Evolutionary conservation across 805 yeast species (phyloP).

Genomic region (Metschnikowia picachoensis): DNA sequence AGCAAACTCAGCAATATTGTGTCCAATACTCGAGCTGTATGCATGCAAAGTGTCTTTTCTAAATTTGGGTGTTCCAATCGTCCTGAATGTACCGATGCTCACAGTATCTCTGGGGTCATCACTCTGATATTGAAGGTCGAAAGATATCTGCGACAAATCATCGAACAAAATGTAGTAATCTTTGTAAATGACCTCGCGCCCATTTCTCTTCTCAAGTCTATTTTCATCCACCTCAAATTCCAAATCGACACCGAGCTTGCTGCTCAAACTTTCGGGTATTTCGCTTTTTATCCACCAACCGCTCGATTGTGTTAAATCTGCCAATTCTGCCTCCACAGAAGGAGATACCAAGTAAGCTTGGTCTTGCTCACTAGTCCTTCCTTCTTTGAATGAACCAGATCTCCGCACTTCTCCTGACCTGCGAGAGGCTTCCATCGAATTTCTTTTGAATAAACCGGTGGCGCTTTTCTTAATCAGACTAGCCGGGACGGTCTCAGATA

Average conservation of each 20-base stretch:
- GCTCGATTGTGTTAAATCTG: conserved; percentile 23
- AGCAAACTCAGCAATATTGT: conserved; percentile 37
- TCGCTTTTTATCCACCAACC: conserved; percentile 68
- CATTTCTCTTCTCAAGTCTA: conserved; percentile 53
- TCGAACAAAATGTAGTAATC: conserved; percentile 71
- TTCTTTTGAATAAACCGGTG: conserved; percentile 9
- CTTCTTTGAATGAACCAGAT: conserved; percentile 3
- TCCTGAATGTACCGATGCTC: conserved; percentile 24
- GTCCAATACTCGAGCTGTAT: conserved; percentile 50
- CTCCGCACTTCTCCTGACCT: conserved; percentile 7
- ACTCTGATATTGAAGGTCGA: conserved; percentile 55
- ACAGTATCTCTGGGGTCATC: conserved; percentile 53
- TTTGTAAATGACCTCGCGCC: conserved; percentile 44
- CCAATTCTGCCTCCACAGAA: conserved; percentile 29
- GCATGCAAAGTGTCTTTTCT: conserved; percentile 47
- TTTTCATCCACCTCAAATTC: conserved; percentile 65
- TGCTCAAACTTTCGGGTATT: conserved; percentile 51
- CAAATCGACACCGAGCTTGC: conserved; percentile 44
- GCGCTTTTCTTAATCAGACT: conserved; percentile 14
- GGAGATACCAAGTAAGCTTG: conserved; percentile 28
- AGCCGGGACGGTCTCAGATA: conserved; percentile 10
- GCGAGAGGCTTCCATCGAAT: conserved; percentile 7
- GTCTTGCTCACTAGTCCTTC: conserved; percentile 18
- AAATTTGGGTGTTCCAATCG: conserved; percentile 41
- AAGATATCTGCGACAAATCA: conserved; percentile 64